These are phyloP conservation scores for Lichtheimia hyalospora DNA, from an alignment of 371 early-diverging fungal species.

Conservation along the genomic window DNA sequence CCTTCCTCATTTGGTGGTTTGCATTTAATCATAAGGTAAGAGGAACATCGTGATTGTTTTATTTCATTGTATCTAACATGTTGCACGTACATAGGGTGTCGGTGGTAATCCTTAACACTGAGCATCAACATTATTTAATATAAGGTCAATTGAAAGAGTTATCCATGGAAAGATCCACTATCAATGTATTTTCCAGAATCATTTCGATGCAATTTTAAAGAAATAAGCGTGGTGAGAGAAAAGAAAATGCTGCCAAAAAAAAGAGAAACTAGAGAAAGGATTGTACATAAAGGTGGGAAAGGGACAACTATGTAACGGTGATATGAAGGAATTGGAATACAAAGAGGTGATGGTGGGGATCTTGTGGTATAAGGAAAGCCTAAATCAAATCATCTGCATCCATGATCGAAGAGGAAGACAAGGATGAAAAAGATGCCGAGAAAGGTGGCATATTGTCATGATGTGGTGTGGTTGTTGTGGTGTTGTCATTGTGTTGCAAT, in stretches of 20 bases:
- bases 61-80: background rate
- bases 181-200: no score
- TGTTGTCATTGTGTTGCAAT: no score
- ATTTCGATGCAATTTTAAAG: no score
- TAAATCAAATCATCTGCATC: constrained; percentile 1
- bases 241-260: background rate
- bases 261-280: background rate
- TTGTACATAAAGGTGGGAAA: no score
- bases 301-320: background rate
- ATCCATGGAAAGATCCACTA: no score
- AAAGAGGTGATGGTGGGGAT: background rate
- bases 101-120: constrained; percentile 12
- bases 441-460: background rate
- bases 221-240: no score
- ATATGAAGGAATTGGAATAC: background rate
- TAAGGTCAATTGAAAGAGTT: no score
- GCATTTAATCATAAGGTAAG: constrained; percentile 21
- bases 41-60: background rate
- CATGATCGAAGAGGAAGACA: background rate
- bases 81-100: constrained; percentile 13
- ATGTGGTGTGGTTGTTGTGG: background rate
- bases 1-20: constrained; percentile 39
- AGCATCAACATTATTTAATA: no score
- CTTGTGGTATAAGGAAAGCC: background rate
- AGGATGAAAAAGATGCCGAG: no score